Percentiles rank a stretch among this genome's conserved stretches.
These are phyloP conservation scores for Eimeria necatrix DNA, from an alignment of 169 alveolate genomes.

Conservation along the genomic window DNA sequence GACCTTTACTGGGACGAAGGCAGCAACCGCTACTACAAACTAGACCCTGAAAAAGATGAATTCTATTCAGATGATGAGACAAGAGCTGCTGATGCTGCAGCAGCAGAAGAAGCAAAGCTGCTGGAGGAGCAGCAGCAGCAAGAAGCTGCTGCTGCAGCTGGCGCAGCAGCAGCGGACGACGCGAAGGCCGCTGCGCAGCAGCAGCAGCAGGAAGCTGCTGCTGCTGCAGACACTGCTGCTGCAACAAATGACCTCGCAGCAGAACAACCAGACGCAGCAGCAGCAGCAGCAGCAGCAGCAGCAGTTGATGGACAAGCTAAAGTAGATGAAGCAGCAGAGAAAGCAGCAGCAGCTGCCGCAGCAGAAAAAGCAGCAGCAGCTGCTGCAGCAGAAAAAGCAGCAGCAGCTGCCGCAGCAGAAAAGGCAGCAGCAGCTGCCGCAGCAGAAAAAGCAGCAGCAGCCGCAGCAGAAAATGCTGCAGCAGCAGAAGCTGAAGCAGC, in stretches of 20 bases:
- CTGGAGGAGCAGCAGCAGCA: background rate
- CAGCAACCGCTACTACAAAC: conserved; percentile 44
- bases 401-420: too few relatives aligned
- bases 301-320: too few relatives aligned
- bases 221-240: background rate
- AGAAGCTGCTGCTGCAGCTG: background rate
- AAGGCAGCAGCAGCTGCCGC: too few relatives aligned
- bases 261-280: background rate
- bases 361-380: too few relatives aligned
- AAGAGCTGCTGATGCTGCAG: conserved; percentile 57
- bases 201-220: background rate
- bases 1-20: conserved; percentile 56
- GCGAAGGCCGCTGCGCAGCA: background rate
- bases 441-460: background rate
- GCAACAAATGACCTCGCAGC: background rate
- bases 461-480: background rate
- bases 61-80: conserved; percentile 54
- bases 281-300: too few relatives aligned
- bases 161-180: background rate
- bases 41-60: conserved; percentile 47
- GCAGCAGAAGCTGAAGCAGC: background rate
- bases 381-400: too few relatives aligned
- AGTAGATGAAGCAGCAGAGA: too few relatives aligned
- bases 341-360: too few relatives aligned
- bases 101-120: conserved; percentile 40